Evolutionary conservation across 768 basidiomycete genomes (phyloP), one percentile per base, ranked within the genome.

Genomic region (Pholiota microspora): DNA sequence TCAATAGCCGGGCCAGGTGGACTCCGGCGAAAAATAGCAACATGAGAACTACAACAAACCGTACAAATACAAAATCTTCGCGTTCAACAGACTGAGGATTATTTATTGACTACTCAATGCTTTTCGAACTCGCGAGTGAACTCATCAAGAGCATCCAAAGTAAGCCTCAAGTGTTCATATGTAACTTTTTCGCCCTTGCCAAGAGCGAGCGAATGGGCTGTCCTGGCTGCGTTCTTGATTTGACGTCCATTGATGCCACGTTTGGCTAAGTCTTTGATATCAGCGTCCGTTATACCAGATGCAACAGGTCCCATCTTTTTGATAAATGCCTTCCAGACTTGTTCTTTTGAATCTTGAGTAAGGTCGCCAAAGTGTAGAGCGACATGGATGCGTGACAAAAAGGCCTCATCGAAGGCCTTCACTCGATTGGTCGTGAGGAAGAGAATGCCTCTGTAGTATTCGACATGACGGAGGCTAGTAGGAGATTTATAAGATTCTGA

Each of bases 151-250:
- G 82, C 78, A 65, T 84, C 79, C 57, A 85, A 67, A 4, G 84
- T 84, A 63, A 82, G 77, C 58, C 74, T 59, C 49, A 86, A 73
- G 68, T 86, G 84, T 31, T 62, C 64, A 59, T 73, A 80, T n/a
- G 63, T 66, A 10, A 86, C 68, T 40, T 63, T 66, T 67, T 82
- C 75, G 31, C 74, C 71, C 16, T 77, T 66, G 0, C 77, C 81
- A 4, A 71, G 55, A 13, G 85, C 84, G 27, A 86, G 71, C 48
- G 82, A 81, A 51, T 79, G 77, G n/a, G 85, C 85, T 2, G 84
- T 87, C 57, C 81, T 73, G 21, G 81, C 81, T 5, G 82, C 82
- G 58, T 88, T 87, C 78, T 85, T 88, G 63, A 86, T 86, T 69
- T 85, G 82, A 38, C 84, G 62, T 8, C 85, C 85, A 61, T 86